Evolutionary conservation across 306 rosid genomes (phyloP).

Genomic region (Rubus idaeus): DNA sequence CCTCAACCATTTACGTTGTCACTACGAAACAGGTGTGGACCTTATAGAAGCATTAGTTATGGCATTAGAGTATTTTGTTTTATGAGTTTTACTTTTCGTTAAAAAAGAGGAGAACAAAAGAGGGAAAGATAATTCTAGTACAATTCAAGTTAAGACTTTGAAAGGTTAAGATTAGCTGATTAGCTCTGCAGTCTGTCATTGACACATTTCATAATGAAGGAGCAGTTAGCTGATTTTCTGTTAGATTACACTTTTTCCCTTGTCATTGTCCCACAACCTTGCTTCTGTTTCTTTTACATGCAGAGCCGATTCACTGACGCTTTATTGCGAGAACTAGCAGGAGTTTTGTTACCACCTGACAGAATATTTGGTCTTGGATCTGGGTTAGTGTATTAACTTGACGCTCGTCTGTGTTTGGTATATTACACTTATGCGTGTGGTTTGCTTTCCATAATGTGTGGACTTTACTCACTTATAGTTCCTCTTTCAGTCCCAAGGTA

Average conservation of each 20-base stretch:
- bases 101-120: neutral
- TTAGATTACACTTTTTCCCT: neutral
- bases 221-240: neutral
- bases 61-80: neutral
- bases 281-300: neutral
- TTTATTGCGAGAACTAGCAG: constrained; percentile 78
- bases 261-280: constrained; percentile 2
- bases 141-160: neutral
- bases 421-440: neutral
- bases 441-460: constrained; percentile 2
- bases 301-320: constrained; percentile 84
- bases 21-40: constrained; percentile 79
- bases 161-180: no score
- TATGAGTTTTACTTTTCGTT: neutral
- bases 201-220: neutral
- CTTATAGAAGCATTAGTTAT: constrained; percentile 11
- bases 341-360: constrained; percentile 68
- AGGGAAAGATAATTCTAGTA: neutral
- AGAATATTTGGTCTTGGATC: constrained; percentile 82
- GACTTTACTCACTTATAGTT: neutral
- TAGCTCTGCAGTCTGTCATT: neutral
- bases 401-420: neutral
- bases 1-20: constrained; percentile 74
- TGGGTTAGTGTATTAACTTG: constrained; percentile 51
- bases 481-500: constrained; percentile 70